A percentile compares a stretch with the other conserved stretches of the same genome.
Evolutionary conservation across 139 green algal genomes (phyloP).

Genomic region (Picochlorum sp.): DNA sequence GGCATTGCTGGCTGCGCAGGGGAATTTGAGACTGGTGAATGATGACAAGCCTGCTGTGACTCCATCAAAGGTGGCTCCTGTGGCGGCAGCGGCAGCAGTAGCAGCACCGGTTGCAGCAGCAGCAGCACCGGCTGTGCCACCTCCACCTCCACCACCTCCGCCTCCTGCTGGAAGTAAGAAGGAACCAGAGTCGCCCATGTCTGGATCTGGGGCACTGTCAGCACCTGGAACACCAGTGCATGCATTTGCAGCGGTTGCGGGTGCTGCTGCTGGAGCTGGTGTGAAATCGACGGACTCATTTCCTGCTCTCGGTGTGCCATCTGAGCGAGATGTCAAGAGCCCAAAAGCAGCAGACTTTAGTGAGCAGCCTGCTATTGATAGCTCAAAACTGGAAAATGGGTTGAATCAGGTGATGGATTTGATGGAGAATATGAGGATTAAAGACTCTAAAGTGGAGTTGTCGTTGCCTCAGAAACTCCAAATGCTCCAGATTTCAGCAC

Average conservation of each 20-base stretch:
- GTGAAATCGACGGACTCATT: neutral
- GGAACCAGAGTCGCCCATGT: neutral
- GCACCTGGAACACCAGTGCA: neutral
- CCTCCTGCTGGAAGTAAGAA: neutral
- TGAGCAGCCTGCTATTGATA: neutral
- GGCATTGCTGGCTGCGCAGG: constrained; percentile 66
- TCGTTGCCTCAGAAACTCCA: constrained; percentile 24
- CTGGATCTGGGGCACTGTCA: neutral
- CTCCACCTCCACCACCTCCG: constrained; percentile 3
- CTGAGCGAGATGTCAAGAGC: neutral
- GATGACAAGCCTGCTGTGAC: constrained; percentile 2
- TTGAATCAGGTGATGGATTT: neutral
- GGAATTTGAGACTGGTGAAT: constrained; percentile 22
- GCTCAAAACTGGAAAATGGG: neutral
- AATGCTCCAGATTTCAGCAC: constrained; percentile 25
- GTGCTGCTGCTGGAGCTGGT: neutral
- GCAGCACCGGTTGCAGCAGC: neutral
- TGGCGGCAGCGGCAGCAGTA: neutral
- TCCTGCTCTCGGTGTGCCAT: neutral
- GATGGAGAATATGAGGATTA: constrained; percentile 17
- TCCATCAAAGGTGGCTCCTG: neutral
- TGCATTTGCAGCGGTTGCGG: neutral
- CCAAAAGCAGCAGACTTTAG: neutral
- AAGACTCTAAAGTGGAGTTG: constrained; percentile 11
- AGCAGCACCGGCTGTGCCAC: neutral